phyloP scores from a whole-genome alignment of 495 filamentous ascomycete species.

The Neurospora terricola region DNA sequence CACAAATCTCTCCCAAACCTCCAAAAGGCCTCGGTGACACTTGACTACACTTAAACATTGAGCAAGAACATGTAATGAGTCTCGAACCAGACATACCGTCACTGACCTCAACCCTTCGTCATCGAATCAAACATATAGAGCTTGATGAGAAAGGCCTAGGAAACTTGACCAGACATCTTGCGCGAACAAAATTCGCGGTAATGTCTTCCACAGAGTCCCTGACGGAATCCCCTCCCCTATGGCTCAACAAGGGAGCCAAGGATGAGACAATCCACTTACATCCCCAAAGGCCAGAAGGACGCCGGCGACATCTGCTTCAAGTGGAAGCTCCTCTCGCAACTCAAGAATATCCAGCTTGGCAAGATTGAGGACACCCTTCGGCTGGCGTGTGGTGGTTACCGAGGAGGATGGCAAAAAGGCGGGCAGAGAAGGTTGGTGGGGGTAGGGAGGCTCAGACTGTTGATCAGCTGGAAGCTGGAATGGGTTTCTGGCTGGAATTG shows the following conservation, averaged over 20 bases:
- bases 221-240: too few species aligned
- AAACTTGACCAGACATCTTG: too few species aligned
- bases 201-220: not conserved
- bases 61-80: not conserved
- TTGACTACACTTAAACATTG: not conserved
- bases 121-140: not conserved
- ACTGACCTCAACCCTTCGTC: not conserved
- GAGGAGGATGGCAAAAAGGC: slow-evolving; percentile 14
- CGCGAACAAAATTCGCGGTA: not conserved
- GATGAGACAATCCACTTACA: slow-evolving; percentile 53
- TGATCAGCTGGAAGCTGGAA: too few species aligned
- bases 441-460: too few species aligned
- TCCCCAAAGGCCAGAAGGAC: slow-evolving; percentile 47
- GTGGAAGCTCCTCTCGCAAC: slow-evolving; percentile 55
- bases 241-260: not conserved
- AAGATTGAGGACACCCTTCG: slow-evolving; percentile 62
- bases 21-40: not conserved
- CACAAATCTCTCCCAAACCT: not conserved
- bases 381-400: slow-evolving; percentile 51
- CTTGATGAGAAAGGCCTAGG: not conserved
- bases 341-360: slow-evolving; percentile 83
- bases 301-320: slow-evolving; percentile 59
- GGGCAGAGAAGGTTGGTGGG: too few species aligned
- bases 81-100: not conserved
- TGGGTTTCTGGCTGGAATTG: too few species aligned